phyloP scores from a whole-genome alignment of 768 basidiomycete species.

The Cystofilobasidium bisporidii region DNA sequence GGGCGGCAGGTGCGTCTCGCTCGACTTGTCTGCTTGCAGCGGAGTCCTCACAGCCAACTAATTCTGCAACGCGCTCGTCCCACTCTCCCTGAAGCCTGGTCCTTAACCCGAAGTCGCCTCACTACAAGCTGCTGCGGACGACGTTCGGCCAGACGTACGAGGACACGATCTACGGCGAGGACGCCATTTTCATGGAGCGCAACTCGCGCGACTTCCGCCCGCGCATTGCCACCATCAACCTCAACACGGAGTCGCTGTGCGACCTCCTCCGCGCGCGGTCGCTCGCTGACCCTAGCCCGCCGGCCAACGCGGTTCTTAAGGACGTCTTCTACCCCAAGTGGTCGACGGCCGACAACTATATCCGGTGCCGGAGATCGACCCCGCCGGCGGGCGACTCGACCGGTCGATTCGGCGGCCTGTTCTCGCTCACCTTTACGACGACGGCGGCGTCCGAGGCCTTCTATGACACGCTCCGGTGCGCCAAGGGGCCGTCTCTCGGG shows the following conservation, averaged over 20 bases:
- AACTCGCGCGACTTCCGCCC: constrained; percentile 85
- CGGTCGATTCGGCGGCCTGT: constrained; percentile 57
- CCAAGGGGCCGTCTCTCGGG: constrained; percentile 79
- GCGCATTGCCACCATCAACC: constrained; percentile 66
- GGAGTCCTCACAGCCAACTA: too few relatives aligned
- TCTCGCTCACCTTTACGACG: constrained; percentile 74
- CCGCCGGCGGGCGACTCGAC: constrained; percentile 42
- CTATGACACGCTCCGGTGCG: constrained; percentile 69
- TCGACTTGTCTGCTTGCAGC: not conserved
- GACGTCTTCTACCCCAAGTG: constrained; percentile 86
- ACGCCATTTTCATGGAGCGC: constrained; percentile 93
- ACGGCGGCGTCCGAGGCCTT: constrained; percentile 60
- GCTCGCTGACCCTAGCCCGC: constrained; percentile 23
- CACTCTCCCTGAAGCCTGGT: constrained; percentile 58
- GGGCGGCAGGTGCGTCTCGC: constrained; percentile 73
- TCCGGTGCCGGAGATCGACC: constrained; percentile 51
- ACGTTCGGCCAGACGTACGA: constrained; percentile 57
- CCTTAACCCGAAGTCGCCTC: constrained; percentile 65
- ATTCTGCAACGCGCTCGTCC: too few relatives aligned
- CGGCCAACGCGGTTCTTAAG: constrained; percentile 50
- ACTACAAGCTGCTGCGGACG: constrained; percentile 59
- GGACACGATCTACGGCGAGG: constrained; percentile 79
- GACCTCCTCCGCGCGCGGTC: constrained; percentile 57
- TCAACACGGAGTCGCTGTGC: constrained; percentile 72
- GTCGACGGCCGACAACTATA: constrained; percentile 59